Base-by-base conservation (phyloP, 306 rosid genomes). In the Cyclanthera cordifolia region DNA sequence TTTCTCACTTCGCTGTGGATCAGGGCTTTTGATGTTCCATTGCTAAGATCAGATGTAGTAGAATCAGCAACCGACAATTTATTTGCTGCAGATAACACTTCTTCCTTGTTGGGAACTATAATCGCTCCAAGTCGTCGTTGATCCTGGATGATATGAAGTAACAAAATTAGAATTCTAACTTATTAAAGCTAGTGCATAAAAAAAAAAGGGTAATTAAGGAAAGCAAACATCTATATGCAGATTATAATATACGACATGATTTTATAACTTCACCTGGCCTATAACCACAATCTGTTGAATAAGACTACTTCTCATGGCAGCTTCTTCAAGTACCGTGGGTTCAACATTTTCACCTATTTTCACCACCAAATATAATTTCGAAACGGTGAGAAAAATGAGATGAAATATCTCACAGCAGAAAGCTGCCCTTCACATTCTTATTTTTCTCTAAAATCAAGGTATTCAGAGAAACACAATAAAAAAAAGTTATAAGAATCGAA, bases 101-200 rank as follows among this genome's bases (percentile, higher is more conserved):
- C 96, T 55, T 89, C 96, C 80, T 86, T 84, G 87, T 89, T 83
- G 53, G 98, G 96, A 86, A 93, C 96, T 69, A 93, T 67, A 34
- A 93, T 54, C 52, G 98, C 98, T 75, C 96, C 98, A 11, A 89
- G 83, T 39, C 98, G 96, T 52, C 98, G 89, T 75, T 85, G 85
- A 79, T 92, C 96, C 98, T 92, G 61, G 60, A 75, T 15, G 55
- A 30, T 66, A 46, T 25, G 32, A 72, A 69, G 24, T 72, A 70
- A 73, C 45, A 14, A 4, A 39, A 63, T 41, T 41, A 51, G 63
- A 49, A 9, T 43, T 70, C 5, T 24, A 34, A 74, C 74, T 43
- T 21, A 15, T 11, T 51, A 41, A 49, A 45, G 58, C 50, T n/a
- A 64, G 25, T 10, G 47, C 5, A 28, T 4, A 52, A 17, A 50